Percentiles rank a stretch among this genome's conserved stretches.
Evolutionary conservation across 495 filamentous ascomycete genomes (phyloP).

Genomic region (Aspergillus carlsbadensis): DNA sequence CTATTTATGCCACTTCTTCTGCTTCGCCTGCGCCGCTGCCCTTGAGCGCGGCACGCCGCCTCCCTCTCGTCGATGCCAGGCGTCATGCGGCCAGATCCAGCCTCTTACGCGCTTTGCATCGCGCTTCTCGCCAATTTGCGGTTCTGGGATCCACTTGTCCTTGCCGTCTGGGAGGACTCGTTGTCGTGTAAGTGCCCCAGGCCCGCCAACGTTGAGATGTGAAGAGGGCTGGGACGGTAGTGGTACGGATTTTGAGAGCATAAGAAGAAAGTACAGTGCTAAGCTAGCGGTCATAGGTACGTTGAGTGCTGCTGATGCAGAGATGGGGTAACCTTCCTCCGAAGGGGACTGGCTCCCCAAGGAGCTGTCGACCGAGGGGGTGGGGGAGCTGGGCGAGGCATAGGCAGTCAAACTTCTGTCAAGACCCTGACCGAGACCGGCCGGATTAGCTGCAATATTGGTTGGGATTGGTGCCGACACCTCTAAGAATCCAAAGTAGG

Average conservation of each 20-base stretch:
- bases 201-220: constrained; percentile 76
- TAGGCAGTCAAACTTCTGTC: not conserved
- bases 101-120: constrained; percentile 79
- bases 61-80: constrained; percentile 56
- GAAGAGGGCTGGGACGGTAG: constrained; percentile 65
- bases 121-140: constrained; percentile 76
- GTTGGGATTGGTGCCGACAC: constrained; percentile 61
- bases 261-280: constrained; percentile 76
- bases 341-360: constrained; percentile 22
- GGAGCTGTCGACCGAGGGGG: constrained; percentile 19
- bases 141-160: constrained; percentile 86
- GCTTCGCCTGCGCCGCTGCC: constrained; percentile 18
- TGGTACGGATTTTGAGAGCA: constrained; percentile 76
- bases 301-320: constrained; percentile 22
- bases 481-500: constrained; percentile 84
- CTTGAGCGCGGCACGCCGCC: constrained; percentile 31
- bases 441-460: constrained; percentile 32
- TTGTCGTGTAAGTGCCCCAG: constrained; percentile 71
- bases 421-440: not conserved
- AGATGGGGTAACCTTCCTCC: constrained; percentile 14
- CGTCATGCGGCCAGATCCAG: constrained; percentile 82
- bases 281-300: constrained; percentile 66
- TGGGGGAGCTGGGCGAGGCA: constrained; percentile 21
- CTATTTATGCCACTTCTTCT: constrained; percentile 41
- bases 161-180: constrained; percentile 61